A percentile compares a stretch with the other conserved stretches of the same genome.
Evolutionary conservation across 768 basidiomycete genomes (phyloP).

Genomic region (Rhizopogon vulgaris): DNA sequence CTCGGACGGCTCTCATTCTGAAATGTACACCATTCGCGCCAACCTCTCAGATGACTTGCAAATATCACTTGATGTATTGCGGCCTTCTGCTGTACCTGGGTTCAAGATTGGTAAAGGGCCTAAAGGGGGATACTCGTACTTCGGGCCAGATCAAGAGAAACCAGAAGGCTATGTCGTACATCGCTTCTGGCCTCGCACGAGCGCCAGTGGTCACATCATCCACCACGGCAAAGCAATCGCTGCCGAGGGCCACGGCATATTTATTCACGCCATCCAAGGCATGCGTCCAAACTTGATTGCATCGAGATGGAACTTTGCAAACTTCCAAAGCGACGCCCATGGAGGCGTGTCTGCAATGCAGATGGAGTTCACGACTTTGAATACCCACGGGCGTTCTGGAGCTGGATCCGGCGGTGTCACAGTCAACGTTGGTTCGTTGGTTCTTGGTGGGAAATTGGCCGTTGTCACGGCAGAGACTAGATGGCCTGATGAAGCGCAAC

Average conservation of each 20-base stretch:
- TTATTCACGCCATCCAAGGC: slow-evolving; percentile 95
- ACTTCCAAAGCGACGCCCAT: slow-evolving; percentile 75
- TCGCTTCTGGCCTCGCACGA: slow-evolving; percentile 80
- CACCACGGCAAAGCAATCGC: slow-evolving; percentile 53
- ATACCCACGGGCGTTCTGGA: slow-evolving; percentile 73
- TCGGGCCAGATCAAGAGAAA: slow-evolving; percentile 60
- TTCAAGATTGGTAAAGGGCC: slow-evolving; percentile 90
- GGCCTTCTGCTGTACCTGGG: slow-evolving; percentile 68
- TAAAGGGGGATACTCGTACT: slow-evolving; percentile 86
- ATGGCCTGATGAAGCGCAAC: slow-evolving; percentile 56
- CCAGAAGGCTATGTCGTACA: slow-evolving; percentile 85
- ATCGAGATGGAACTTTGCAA: slow-evolving; percentile 89
- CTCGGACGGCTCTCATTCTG: slow-evolving; percentile 55
- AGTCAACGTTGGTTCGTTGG: slow-evolving; percentile 82
- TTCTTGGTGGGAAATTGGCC: slow-evolving; percentile 72
- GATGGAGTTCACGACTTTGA: slow-evolving; percentile 92
- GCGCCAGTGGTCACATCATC: slow-evolving; percentile 61
- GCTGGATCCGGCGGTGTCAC: slow-evolving; percentile 76
- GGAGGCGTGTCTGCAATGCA: slow-evolving; percentile 80
- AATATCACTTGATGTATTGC: slow-evolving; percentile 65
- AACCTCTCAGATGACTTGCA: slow-evolving; percentile 78
- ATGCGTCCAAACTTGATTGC: slow-evolving; percentile 96
- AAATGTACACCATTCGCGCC: slow-evolving; percentile 74
- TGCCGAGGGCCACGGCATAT: slow-evolving; percentile 69
- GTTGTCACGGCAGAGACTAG: slow-evolving; percentile 75